A percentile compares a stretch with the other conserved stretches of the same genome.
phyloP scores from a whole-genome alignment of 2,329 filamentous ascomycete genomes.

The Thelonectria olida region DNA sequence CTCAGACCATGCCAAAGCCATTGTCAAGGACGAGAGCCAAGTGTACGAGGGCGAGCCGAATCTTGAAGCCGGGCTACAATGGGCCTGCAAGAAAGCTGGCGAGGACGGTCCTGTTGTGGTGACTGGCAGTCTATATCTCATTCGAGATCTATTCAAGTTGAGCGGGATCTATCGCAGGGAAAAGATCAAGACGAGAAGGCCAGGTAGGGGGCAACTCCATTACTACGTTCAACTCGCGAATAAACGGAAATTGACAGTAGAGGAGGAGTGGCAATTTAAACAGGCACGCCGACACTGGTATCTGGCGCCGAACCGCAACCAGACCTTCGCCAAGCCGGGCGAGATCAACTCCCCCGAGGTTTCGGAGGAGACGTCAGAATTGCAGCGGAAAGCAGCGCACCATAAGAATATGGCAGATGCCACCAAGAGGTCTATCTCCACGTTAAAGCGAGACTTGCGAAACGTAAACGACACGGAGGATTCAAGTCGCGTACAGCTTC shows the following conservation, averaged over 20 bases:
- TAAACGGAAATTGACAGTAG: constrained; percentile 42
- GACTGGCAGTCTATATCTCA: constrained; percentile 53
- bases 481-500: not conserved
- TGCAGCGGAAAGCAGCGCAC: constrained; percentile 42
- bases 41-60: constrained; percentile 44
- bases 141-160: constrained; percentile 47
- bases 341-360: constrained; percentile 28
- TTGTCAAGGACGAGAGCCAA: constrained; percentile 40
- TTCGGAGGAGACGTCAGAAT: constrained; percentile 30
- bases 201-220: constrained; percentile 46
- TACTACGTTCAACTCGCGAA: constrained; percentile 43
- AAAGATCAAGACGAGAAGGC: constrained; percentile 43
- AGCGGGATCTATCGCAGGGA: constrained; percentile 41
- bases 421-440: too few species aligned
- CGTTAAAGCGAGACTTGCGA: constrained; percentile 32
- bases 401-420: constrained; percentile 45
- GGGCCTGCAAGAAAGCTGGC: constrained; percentile 47
- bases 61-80: constrained; percentile 44
- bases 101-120: constrained; percentile 47
- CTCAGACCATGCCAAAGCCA: constrained; percentile 37
- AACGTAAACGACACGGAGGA: constrained; percentile 25
- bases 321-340: constrained; percentile 32
- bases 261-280: constrained; percentile 47
- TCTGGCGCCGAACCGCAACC: constrained; percentile 41
- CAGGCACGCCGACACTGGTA: constrained; percentile 45